A percentile compares a stretch with the other conserved stretches of the same genome.
These are phyloP conservation scores for Panicum miliaceum DNA, from an alignment of 176 grass and related monocot genomes.

Conservation along the genomic window DNA sequence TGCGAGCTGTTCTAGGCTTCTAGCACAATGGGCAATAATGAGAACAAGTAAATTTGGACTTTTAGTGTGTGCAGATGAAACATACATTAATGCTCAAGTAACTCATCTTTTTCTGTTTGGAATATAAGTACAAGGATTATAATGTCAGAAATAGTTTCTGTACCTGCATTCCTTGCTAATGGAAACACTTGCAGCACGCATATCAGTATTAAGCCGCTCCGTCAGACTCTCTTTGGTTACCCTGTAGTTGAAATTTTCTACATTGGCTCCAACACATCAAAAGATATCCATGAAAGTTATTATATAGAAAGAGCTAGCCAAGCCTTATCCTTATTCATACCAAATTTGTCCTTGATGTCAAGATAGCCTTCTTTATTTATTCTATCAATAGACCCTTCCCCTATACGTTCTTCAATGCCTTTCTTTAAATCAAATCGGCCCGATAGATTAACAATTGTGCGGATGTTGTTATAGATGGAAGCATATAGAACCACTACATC, in stretches of 20 bases:
- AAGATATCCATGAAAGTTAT: slow-evolving; percentile 1
- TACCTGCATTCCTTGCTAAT: slow-evolving; percentile 84
- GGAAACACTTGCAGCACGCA: slow-evolving; percentile 65
- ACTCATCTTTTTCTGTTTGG: background rate
- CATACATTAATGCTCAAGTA: background rate
- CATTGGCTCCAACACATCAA: slow-evolving; percentile 17
- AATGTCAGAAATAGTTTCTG: slow-evolving; percentile 14
- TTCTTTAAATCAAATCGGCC: slow-evolving; percentile 77
- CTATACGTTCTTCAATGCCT: slow-evolving; percentile 81
- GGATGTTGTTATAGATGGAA: slow-evolving; percentile 69
- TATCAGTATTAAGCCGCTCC: slow-evolving; percentile 83
- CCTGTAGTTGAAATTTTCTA: slow-evolving; percentile 60
- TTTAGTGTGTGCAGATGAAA: background rate
- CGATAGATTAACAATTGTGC: slow-evolving; percentile 70
- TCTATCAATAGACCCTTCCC: slow-evolving; percentile 66
- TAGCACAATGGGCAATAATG: background rate
- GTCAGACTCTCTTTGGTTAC: slow-evolving; percentile 82
- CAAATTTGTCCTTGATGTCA: slow-evolving; percentile 65
- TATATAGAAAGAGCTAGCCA: background rate
- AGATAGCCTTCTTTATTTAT: slow-evolving; percentile 81
- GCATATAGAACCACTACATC: slow-evolving; percentile 89
- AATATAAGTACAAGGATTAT: background rate
- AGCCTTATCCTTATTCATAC: slow-evolving; percentile 20
- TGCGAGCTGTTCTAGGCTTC: background rate
- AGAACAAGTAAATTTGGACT: background rate